Evolutionary conservation across 225 moss, liverwort and hornwort species (phyloP).

Genomic region (Polytrichum commune): DNA sequence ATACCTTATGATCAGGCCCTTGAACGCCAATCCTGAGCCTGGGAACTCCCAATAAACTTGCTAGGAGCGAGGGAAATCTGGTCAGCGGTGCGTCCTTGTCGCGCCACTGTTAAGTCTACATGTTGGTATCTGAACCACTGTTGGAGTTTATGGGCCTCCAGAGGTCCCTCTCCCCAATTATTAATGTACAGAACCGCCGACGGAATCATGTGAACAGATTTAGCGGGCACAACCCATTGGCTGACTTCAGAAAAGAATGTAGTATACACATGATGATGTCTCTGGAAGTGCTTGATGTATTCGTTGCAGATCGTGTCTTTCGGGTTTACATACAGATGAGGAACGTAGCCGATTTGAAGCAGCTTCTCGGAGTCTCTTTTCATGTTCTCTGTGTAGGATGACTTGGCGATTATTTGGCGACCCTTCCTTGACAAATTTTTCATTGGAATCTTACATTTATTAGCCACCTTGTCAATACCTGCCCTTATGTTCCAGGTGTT

Average conservation of each 20-base stretch:
- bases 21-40: no score
- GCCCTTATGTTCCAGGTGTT: neutral
- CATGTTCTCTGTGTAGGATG: neutral
- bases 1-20: no score
- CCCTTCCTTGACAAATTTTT: neutral
- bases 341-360: neutral
- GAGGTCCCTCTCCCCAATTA: neutral
- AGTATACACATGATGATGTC: neutral
- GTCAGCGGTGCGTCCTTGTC: no score
- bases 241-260: neutral
- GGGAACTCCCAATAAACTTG: no score
- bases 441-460: neutral
- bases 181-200: neutral
- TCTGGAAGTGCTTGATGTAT: neutral
- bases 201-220: neutral
- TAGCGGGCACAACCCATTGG: no score
- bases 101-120: neutral
- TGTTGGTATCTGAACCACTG: neutral
- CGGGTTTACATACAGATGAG: slow-evolving; percentile 1
- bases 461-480: neutral
- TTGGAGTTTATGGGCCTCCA: neutral
- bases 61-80: no score
- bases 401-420: neutral
- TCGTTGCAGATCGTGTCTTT: neutral
- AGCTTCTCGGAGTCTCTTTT: neutral